Evolutionary conservation across 768 basidiomycete species (phyloP).

Genomic region (Candolleomyces aberdarensis): DNA sequence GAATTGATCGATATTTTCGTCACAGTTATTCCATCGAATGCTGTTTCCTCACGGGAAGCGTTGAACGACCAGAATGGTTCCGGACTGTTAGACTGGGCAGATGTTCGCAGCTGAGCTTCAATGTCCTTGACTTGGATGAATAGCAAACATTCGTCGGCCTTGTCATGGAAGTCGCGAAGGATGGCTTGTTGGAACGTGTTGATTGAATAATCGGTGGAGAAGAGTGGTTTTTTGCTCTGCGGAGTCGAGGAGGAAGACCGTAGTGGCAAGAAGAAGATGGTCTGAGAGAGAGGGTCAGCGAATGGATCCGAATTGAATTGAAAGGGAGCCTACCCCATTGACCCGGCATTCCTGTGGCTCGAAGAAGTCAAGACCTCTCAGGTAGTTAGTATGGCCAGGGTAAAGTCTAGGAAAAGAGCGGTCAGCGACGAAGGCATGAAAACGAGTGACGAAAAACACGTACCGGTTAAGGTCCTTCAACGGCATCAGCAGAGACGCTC

Average conservation of each 20-base stretch:
- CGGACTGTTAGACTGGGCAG: neutral
- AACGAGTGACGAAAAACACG: neutral
- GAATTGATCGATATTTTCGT: neutral
- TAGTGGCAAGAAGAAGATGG: slow-evolving; percentile 43
- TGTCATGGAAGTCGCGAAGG: slow-evolving; percentile 25
- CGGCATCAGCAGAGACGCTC: slow-evolving; percentile 28
- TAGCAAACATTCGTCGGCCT: slow-evolving; percentile 30
- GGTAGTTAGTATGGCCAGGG: neutral
- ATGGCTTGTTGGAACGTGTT: slow-evolving; percentile 21
- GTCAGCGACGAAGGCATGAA: neutral
- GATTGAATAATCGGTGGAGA: slow-evolving; percentile 15
- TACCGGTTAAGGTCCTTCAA: slow-evolving; percentile 24
- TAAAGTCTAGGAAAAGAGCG: neutral
- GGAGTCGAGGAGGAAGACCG: slow-evolving; percentile 22
- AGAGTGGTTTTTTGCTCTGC: slow-evolving; percentile 11
- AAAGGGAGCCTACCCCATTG: slow-evolving; percentile 33
- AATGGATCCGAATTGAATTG: neutral
- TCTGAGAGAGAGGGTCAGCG: slow-evolving; percentile 9
- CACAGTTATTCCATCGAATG: neutral
- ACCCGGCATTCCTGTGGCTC: slow-evolving; percentile 18
- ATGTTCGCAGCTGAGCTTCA: slow-evolving; percentile 19
- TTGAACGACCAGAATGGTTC: slow-evolving; percentile 22
- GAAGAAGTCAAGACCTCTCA: neutral
- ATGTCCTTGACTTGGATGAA: slow-evolving; percentile 36
- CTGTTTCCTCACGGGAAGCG: slow-evolving; percentile 15